These are phyloP conservation scores for Arachis hypogaea DNA, from an alignment of 306 rosid species.

Conservation along the genomic window DNA sequence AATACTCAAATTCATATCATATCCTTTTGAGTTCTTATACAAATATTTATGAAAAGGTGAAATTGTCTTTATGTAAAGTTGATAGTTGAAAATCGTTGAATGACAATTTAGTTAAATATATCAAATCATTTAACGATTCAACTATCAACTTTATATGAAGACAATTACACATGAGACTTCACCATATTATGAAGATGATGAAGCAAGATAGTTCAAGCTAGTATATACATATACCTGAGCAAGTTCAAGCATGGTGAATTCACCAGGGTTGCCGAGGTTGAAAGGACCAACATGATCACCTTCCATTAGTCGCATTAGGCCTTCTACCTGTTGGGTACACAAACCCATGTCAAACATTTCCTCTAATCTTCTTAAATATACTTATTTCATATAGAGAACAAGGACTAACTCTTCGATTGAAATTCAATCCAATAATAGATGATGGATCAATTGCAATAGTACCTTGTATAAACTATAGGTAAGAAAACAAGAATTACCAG, in stretches of 20 bases:
- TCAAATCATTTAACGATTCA: too few species aligned
- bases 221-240: conserved; percentile 65
- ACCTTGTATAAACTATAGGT: background rate
- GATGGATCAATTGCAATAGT: background rate
- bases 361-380: conserved; percentile 4
- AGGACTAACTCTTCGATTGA: too few species aligned
- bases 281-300: conserved; percentile 96
- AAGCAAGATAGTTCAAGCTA: background rate
- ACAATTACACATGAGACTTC: too few species aligned
- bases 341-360: conserved; percentile 13
- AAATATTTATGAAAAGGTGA: background rate
- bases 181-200: background rate
- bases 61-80: background rate
- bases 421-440: too few species aligned
- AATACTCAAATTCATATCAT: background rate
- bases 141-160: too few species aligned
- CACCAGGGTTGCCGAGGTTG: conserved; percentile 97
- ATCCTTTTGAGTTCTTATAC: background rate
- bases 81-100: too few species aligned
- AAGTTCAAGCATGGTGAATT: conserved; percentile 98
- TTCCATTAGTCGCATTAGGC: conserved; percentile 87
- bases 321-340: conserved; percentile 66
- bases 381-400: background rate
- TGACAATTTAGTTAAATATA: too few species aligned
- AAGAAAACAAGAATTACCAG: conserved; percentile 52